These are phyloP conservation scores for Nowakowskiella sp. DNA, from an alignment of 192 early-diverging fungal species.

Conservation along the genomic window DNA sequence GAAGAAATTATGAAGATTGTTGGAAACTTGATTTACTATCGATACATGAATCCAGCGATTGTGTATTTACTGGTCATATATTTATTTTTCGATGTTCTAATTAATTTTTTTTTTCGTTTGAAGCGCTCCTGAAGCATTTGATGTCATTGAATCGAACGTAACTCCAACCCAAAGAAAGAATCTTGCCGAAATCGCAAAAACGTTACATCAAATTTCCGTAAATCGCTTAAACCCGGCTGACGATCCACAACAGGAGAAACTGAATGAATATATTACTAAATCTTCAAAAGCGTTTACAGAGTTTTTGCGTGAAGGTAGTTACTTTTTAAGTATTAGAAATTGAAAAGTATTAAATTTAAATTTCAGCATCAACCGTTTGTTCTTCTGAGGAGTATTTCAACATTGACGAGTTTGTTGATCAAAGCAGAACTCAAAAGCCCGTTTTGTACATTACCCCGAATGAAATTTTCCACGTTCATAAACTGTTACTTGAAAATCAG, in stretches of 20 bases:
- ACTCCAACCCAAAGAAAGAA: conserved; percentile 91
- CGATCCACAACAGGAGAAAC: conserved; percentile 54
- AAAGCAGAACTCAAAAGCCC: conserved; percentile 64
- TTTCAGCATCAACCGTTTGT: conserved; percentile 68
- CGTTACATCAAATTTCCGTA: conserved; percentile 91
- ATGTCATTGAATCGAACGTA: conserved; percentile 81
- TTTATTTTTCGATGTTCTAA: not conserved
- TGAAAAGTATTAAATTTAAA: not conserved
- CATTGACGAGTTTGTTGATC: conserved; percentile 84
- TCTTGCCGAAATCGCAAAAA: conserved; percentile 89
- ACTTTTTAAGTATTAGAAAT: not conserved
- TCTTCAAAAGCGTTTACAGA: conserved; percentile 68
- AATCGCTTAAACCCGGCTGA: conserved; percentile 58
- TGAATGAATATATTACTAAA: conserved; percentile 76
- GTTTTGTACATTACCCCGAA: conserved; percentile 81
- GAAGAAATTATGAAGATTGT: conserved; percentile 79
- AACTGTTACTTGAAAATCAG: conserved; percentile 68
- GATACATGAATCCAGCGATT: conserved; percentile 97
- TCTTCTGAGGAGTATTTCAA: conserved; percentile 84
- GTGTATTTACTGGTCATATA: conserved; percentile 39
- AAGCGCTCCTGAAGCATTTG: conserved; percentile 92
- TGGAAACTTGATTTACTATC: conserved; percentile 94
- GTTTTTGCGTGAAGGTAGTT: conserved; percentile 75
- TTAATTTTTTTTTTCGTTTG: not conserved
- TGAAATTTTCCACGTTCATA: conserved; percentile 89